Evolutionary conservation across 768 basidiomycete species (phyloP).

Genomic region (Lactarius tabidus): DNA sequence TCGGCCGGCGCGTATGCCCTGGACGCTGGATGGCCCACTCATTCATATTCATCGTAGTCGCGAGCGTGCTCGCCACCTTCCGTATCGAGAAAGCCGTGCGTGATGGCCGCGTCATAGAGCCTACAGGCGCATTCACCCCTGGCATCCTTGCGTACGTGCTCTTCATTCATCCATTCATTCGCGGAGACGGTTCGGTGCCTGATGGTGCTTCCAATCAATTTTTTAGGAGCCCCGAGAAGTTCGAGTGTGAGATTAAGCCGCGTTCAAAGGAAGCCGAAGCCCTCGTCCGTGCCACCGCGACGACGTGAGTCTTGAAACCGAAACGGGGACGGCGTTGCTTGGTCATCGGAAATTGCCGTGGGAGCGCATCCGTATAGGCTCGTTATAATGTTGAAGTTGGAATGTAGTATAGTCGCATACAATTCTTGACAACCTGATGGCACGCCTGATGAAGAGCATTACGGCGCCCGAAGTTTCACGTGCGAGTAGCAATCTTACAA

Average conservation of each 20-base stretch:
- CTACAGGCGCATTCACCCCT: conserved; percentile 18
- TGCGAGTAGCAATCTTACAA: background rate
- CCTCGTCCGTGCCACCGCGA: conserved; percentile 19
- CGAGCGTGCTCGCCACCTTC: conserved; percentile 24
- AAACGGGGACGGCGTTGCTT: background rate
- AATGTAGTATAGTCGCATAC: background rate
- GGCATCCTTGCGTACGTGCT: conserved; percentile 26
- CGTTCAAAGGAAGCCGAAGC: conserved; percentile 23
- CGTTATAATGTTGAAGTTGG: background rate
- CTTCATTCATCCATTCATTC: no score
- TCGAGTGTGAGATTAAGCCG: conserved; percentile 22
- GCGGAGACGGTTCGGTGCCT: background rate
- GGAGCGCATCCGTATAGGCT: background rate
- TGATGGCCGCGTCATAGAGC: conserved; percentile 24
- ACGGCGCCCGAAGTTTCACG: background rate
- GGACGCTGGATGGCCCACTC: conserved; percentile 27
- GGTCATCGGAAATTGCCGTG: background rate
- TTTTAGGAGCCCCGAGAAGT: conserved; percentile 24
- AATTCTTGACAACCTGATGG: no score
- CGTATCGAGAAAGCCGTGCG: conserved; percentile 23
- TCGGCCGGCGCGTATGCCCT: conserved; percentile 28
- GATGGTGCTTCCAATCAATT: no score
- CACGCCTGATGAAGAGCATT: background rate
- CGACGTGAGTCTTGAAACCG: background rate
- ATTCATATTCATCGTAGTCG: conserved; percentile 23